These are phyloP conservation scores for Plasmodium cynomolgi DNA, from an alignment of 169 alveolate species.

Conservation along the genomic window DNA sequence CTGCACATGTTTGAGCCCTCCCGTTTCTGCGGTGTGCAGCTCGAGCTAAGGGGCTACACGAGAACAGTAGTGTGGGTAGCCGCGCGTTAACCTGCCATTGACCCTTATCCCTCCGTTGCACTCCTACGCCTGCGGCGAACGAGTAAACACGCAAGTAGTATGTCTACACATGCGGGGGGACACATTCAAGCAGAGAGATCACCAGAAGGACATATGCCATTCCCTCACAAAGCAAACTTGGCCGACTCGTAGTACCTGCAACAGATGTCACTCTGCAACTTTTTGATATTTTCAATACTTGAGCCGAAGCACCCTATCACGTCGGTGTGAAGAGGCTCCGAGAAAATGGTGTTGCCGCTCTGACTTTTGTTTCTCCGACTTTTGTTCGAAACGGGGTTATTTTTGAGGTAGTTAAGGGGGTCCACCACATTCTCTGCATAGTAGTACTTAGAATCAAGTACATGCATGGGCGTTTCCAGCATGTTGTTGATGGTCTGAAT, in stretches of 20 bases:
- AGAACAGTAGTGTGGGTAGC: neutral
- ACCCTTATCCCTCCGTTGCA: neutral
- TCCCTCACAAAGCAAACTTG: constrained; percentile 12
- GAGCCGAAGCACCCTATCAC: constrained; percentile 2
- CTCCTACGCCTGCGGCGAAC: neutral
- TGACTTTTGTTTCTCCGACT: constrained; percentile 52
- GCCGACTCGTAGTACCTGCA: constrained; percentile 40
- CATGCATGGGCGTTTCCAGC: constrained; percentile 70
- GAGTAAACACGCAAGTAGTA: neutral
- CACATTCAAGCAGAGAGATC: neutral
- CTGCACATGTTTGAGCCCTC: neutral
- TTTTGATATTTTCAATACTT: constrained; percentile 16
- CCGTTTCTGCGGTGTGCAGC: neutral
- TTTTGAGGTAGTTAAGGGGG: constrained; percentile 51
- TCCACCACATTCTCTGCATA: constrained; percentile 67
- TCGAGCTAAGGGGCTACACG: neutral
- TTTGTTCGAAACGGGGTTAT: constrained; percentile 17
- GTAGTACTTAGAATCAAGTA: constrained; percentile 36
- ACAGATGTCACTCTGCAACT: constrained; percentile 36
- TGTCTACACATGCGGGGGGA: neutral
- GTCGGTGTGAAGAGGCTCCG: constrained; percentile 9
- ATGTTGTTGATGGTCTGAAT: constrained; percentile 45
- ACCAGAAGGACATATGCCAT: neutral
- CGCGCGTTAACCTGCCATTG: neutral
- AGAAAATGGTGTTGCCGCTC: constrained; percentile 30